Base-by-base conservation (phyloP, 2,329 filamentous ascomycete species). In the Dissoconium aciculare region DNA sequence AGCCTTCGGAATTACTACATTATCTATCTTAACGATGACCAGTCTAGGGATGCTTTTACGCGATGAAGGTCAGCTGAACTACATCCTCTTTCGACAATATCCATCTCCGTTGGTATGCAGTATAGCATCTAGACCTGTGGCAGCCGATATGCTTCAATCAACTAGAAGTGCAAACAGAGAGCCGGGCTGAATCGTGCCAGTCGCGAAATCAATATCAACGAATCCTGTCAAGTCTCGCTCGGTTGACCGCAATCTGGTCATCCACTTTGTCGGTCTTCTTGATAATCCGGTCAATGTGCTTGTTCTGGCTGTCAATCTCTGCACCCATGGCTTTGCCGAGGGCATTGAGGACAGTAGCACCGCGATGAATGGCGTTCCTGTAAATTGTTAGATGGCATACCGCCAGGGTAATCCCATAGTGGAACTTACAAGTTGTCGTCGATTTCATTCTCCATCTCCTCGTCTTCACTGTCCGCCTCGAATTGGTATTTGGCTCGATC, bases 171-270 rank as follows among this genome's bases (percentile, higher is more conserved):
- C n/a, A n/a, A n/a, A n/a, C n/a, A n/a, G n/a, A n/a, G n/a, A n/a
- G n/a, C n/a, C n/a, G n/a, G n/a, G n/a, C n/a, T n/a, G n/a, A n/a
- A n/a, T n/a, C n/a, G n/a, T n/a, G n/a, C n/a, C n/a, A n/a, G n/a
- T n/a, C n/a, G n/a, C n/a, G n/a, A n/a, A n/a, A n/a, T n/a, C n/a
- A n/a, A n/a, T n/a, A n/a, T n/a, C 59, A 64, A 38, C 58, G 56
- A 42, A 77, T 74, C 29, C 75, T 67, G 46, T 78, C 72, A 53
- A 84, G 53, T 44, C 72, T 69, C 46, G 76, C 72, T 41, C 78
- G 67, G 62, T 85, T 85, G 68, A 82, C 73, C 35, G 73, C 72
- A 46, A 87, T 80, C 50, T 78, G 71, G 43, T 87, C 79, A 54
- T 84, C 79, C 43, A 92, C 80, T 45, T 66, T 69, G 53, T 92